Evolutionary conservation across 2,329 filamentous ascomycete species (phyloP), one percentile per base, ranked within the genome.

Genomic region (Ceratocystis cubensis): DNA sequence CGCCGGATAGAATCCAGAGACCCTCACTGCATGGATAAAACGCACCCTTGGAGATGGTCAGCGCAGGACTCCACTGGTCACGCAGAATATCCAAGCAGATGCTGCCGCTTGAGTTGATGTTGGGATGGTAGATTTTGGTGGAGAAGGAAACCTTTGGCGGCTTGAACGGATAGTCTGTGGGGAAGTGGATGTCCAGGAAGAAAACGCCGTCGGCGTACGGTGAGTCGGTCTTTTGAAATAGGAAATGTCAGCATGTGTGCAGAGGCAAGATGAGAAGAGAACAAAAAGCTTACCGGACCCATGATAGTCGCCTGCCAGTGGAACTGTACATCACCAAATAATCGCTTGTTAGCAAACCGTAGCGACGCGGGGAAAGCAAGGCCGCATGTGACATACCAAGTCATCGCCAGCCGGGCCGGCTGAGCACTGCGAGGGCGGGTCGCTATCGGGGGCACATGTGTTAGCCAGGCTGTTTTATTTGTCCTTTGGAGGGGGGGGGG

Each of bases 301-400:
- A 99, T 99, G 77, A 99, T 99, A 65, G 94, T 99, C 74, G 94
- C 94, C 87, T 99, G 94, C 94, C 94, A 99, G 86, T 97, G 94
- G 77, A 99, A 99, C 93, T 99, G 73, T 73, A 8, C 5, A 59
- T 50, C 28, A 48, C 7, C 30, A 45, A 59, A 20, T 8, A 22
- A 64, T 15, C 7, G 59, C 33, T 25, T 53, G 25, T 20, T 25
- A 53, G 25, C 48, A 53, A 53, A 25, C 10, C 0, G 7, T 5
- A 20, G 25, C 15, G 46, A 50, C 5, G 46, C 1, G n/a, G 46
- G 7, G 48, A 25, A n/a, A n/a, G 17, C n/a, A 25, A 25, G 20
- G 2, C 3, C 48, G 48, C 8, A 13, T 25, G 13, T 25, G 53
- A 13, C 91, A 75, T 92, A 97, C 94, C 86, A 99, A 79, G 82